phyloP scores from a whole-genome alignment of 768 basidiomycete genomes.

The Clavaria fumosa region DNA sequence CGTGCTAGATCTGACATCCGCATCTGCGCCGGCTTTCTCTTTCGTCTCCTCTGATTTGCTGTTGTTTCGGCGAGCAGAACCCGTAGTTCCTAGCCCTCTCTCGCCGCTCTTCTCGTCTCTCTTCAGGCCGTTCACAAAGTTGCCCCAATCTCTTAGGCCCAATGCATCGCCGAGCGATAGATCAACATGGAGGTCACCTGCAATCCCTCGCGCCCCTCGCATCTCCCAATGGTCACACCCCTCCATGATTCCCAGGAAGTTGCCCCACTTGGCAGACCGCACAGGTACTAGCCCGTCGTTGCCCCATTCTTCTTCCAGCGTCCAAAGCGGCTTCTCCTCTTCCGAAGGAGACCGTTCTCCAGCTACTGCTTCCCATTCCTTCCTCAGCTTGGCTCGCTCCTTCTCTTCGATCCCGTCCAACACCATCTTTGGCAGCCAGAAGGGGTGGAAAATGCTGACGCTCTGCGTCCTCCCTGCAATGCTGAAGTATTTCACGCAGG shows the following conservation, averaged over 20 bases:
- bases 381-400: conserved; percentile 30
- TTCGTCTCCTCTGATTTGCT: conserved; percentile 10
- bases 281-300: conserved; percentile 68
- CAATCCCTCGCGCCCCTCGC: conserved; percentile 72
- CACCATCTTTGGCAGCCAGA: conserved; percentile 94
- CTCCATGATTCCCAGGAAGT: conserved; percentile 82
- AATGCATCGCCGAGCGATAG: conserved; percentile 25
- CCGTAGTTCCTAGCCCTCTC: conserved; percentile 15
- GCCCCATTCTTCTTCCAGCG: conserved; percentile 44
- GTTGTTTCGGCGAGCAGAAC: conserved; percentile 7
- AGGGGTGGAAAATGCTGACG: conserved; percentile 76
- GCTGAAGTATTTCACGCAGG: conserved; percentile 80
- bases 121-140: conserved; percentile 47
- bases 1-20: conserved; percentile 47
- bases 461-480: conserved; percentile 63
- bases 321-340: conserved; percentile 27
- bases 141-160: conserved; percentile 41
- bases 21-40: conserved; percentile 29
- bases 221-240: conserved; percentile 96
- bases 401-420: conserved; percentile 70
- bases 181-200: conserved; percentile 33
- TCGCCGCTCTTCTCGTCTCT: conserved; percentile 31
- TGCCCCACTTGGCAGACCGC: conserved; percentile 91
- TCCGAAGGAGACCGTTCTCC: conserved; percentile 1
- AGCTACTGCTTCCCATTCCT: conserved; percentile 19